Evolutionary conservation across 2,329 filamentous ascomycete species (phyloP).

Genomic region (Apiospora pterosperma): DNA sequence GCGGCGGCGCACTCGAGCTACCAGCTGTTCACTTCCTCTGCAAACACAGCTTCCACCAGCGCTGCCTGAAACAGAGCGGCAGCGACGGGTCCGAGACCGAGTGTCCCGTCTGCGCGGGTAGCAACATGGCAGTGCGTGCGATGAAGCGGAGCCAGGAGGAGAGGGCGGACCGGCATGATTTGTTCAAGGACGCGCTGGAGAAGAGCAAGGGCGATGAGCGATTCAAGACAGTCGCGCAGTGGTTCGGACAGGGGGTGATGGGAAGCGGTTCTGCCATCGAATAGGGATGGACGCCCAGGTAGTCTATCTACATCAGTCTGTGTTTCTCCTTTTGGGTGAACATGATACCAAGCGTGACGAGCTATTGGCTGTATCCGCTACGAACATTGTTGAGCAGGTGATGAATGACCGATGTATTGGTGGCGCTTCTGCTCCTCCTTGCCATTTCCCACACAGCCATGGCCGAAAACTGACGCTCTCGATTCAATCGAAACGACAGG

Average conservation of each 20-base stretch:
- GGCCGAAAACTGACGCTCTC: neutral
- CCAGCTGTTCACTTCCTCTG: constrained; percentile 95
- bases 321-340: neutral
- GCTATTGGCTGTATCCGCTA: neutral
- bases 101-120: constrained; percentile 79
- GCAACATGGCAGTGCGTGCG: constrained; percentile 84
- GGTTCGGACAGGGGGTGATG: constrained; percentile 92
- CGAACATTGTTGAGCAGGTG: neutral
- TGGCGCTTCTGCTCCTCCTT: neutral
- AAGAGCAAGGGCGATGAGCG: constrained; percentile 49
- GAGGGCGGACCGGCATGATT: constrained; percentile 79
- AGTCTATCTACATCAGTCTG: neutral
- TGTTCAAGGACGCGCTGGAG: constrained; percentile 79
- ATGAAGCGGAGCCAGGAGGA: constrained; percentile 85
- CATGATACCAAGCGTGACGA: neutral
- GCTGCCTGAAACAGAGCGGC: constrained; percentile 65
- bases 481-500: neutral
- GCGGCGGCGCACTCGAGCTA: constrained; percentile 73
- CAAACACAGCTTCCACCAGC: constrained; percentile 94
- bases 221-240: constrained; percentile 84
- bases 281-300: neutral
- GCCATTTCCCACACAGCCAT: neutral
- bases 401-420: neutral
- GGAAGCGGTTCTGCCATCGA: constrained; percentile 1
- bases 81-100: constrained; percentile 60